Evolutionary conservation across 805 yeast species (phyloP).

Genomic region (Wickerhamiella nectarea): DNA sequence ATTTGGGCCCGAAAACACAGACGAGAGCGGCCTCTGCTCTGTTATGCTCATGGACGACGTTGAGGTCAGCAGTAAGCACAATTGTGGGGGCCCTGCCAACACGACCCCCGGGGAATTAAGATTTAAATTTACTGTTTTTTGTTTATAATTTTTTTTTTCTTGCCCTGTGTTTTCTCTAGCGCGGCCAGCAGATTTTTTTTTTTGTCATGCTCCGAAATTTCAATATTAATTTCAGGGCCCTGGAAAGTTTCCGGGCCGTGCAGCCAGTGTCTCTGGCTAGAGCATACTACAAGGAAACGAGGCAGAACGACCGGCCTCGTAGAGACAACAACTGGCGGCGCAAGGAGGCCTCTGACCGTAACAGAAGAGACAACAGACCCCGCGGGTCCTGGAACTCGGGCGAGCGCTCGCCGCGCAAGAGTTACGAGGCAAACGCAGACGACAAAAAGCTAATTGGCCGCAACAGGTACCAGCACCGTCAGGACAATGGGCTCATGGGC

Average conservation of each 20-base stretch:
- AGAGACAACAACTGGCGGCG: not conserved
- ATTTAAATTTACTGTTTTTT: no score
- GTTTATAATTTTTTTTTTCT: no score
- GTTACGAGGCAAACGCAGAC: not conserved
- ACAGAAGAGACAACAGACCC: not conserved
- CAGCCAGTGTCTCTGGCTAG: not conserved
- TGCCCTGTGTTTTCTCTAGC: not conserved
- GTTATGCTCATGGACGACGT: not conserved
- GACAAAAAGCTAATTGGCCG: slow-evolving; percentile 12
- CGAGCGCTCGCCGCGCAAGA: not conserved
- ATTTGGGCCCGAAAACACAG: not conserved
- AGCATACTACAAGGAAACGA: not conserved
- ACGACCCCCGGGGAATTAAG: no score
- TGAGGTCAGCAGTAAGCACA: not conserved
- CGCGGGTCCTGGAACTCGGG: not conserved
- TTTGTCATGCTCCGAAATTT: not conserved
- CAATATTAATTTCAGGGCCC: no score
- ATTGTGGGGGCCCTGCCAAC: not conserved
- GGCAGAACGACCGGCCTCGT: not conserved
- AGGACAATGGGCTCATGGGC: slow-evolving; percentile 25
- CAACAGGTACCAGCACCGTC: slow-evolving; percentile 8
- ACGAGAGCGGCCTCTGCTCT: not conserved
- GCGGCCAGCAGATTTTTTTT: not conserved
- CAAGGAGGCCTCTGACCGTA: not conserved
- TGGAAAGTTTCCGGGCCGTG: not conserved